Base-by-base conservation (phyloP, 768 basidiomycete species). In the Boletus eberwhitei region DNA sequence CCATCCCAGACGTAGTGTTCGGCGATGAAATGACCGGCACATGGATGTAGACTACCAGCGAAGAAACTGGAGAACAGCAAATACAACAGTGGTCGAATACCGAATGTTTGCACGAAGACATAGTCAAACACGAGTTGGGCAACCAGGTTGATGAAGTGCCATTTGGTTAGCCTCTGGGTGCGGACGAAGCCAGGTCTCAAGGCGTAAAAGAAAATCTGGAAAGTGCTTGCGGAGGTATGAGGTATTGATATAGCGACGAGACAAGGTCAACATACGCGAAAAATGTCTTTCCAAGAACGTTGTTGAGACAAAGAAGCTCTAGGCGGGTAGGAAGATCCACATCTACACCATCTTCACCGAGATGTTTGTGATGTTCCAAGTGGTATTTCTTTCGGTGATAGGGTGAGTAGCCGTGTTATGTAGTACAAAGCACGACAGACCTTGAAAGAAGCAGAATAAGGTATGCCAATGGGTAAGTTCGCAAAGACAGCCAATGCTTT, bases 151-250 rank as follows among this genome's bases (percentile, higher is more conserved):
- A 88, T 71, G 38, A 84, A 65, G 73, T 98, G 95, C 93, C 93
- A 98, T 46, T 71, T 74, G 0, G 92, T 95, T 16, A 87, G 77
- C 12, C 72, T 82, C 64, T 98, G 96, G 6, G 83, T 76, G 42
- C 93, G 88, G 48, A 98, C 88, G 67, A 99, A 89, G 21, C 90
- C 90, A 1, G 97, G 97, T 34, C 97, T 88, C 52, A 99, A 79
- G 41, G 97, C 97, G 70, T 99, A 99, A 76, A 99, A 99, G 53
- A 99, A 72, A 55, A 99, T 93, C 75, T 99, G 97, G 75, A 98
- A 99, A 2, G 92, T 96, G 39, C 94, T 95, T 65, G 9, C 4
- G 11, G n/a, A 4, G 31, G 31, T 11, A 38, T 69, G 51, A 64
- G 59, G 2, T 2, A 22, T 39, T 24, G 21, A 52, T 2, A 8